A percentile compares a stretch with the other conserved stretches of the same genome.
Evolutionary conservation across 768 basidiomycete genomes (phyloP).

Genomic region (Candolleomyces aberdarensis): DNA sequence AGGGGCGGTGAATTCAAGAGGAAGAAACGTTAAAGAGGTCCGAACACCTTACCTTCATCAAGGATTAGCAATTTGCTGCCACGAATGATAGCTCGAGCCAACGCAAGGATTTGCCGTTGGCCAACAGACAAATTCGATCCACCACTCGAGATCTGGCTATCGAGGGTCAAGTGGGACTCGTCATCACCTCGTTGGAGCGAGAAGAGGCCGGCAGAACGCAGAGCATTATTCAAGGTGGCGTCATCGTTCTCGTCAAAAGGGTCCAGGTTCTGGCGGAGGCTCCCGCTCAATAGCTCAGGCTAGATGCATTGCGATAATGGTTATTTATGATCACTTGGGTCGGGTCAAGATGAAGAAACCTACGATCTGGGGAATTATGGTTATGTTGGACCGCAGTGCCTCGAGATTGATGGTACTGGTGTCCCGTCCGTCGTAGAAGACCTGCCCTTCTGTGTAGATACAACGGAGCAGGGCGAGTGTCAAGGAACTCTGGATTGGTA

Average conservation of each 20-base stretch:
- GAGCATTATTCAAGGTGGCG: slow-evolving; percentile 31
- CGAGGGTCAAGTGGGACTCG: slow-evolving; percentile 46
- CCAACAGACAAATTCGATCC: slow-evolving; percentile 72
- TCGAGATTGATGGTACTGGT: slow-evolving; percentile 50
- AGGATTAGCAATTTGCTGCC: slow-evolving; percentile 55
- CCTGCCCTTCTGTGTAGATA: slow-evolving; percentile 49
- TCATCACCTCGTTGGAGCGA: slow-evolving; percentile 37
- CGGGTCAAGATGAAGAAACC: slow-evolving; percentile 2
- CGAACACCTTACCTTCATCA: slow-evolving; percentile 47
- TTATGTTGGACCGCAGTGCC: slow-evolving; percentile 50
- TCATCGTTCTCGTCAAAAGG: slow-evolving; percentile 58
- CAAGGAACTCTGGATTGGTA: slow-evolving; percentile 22
- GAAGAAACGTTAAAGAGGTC: background rate
- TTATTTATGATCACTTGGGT: background rate
- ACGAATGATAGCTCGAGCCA: slow-evolving; percentile 54
- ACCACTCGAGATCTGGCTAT: slow-evolving; percentile 42
- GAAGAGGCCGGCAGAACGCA: slow-evolving; percentile 35
- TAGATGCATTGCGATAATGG: slow-evolving; percentile 2
- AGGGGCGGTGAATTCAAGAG: slow-evolving; percentile 4
- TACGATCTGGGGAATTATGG: slow-evolving; percentile 51
- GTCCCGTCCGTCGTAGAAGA: slow-evolving; percentile 49
- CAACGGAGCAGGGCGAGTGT: slow-evolving; percentile 51
- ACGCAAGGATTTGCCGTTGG: slow-evolving; percentile 64
- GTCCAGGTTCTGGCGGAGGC: slow-evolving; percentile 57
- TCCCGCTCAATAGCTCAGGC: slow-evolving; percentile 32